Evolutionary conservation across 441 rosid species (phyloP).

Genomic region (Hypseocharis bilobata): DNA sequence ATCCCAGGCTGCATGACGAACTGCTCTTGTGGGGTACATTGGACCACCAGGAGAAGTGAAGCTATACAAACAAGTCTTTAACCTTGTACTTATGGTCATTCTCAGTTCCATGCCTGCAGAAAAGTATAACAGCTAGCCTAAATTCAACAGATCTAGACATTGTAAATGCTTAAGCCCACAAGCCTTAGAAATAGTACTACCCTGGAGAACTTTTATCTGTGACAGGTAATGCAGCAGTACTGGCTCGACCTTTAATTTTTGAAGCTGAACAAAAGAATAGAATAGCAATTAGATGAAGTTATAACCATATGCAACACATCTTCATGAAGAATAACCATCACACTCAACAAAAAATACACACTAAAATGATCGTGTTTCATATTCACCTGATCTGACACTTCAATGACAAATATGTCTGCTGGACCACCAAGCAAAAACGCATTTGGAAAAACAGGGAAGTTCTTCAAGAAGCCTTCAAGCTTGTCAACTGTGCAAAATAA

Average conservation of each 20-base stretch:
- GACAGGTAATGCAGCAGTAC: slow-evolving; percentile 83
- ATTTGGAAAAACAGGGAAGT: slow-evolving; percentile 66
- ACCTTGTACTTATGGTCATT: slow-evolving; percentile 90
- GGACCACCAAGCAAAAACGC: slow-evolving; percentile 83
- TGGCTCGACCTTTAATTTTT: slow-evolving; percentile 91
- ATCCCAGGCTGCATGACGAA: slow-evolving; percentile 98
- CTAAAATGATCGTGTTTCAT: background rate
- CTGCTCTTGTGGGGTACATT: slow-evolving; percentile 95
- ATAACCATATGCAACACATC: background rate
- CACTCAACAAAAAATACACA: background rate
- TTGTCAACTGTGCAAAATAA: slow-evolving; percentile 53
- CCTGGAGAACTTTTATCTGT: slow-evolving; percentile 67
- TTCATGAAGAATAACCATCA: background rate
- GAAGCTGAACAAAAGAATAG: slow-evolving; percentile 47
- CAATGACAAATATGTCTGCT: slow-evolving; percentile 79
- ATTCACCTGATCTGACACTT: slow-evolving; percentile 74
- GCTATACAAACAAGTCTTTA: slow-evolving; percentile 87
- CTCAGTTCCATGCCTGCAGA: slow-evolving; percentile 83
- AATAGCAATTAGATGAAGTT: background rate
- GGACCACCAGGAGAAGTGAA: slow-evolving; percentile 98
- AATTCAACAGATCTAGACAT: background rate
- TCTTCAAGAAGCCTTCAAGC: slow-evolving; percentile 62
- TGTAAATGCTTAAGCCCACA: background rate
- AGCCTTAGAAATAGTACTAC: slow-evolving; percentile 26
- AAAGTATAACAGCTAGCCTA: slow-evolving; percentile 13